Conservation (phyloP, 2,329 filamentous ascomycete species). For the Phyllosticta ampelicida region DNA sequence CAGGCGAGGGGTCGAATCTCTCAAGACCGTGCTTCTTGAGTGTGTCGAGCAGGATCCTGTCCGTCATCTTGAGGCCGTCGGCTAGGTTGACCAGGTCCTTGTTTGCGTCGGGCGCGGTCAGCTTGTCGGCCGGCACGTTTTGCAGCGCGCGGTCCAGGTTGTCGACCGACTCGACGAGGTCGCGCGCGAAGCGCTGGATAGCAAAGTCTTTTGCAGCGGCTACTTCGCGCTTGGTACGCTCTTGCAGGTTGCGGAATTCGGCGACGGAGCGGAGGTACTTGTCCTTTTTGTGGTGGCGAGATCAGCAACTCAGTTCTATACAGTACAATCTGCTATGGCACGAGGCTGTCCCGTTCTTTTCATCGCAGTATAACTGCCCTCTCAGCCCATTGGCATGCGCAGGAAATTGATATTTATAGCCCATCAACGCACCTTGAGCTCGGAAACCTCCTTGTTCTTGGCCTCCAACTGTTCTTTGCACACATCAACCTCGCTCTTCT, state of each 20-base stretch:
- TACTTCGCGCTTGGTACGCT: slow-evolving; percentile 84
- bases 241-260: slow-evolving; percentile 96
- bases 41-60: slow-evolving; percentile 74
- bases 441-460: slow-evolving; percentile 61
- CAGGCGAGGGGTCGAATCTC: slow-evolving; percentile 63
- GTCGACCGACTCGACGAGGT: slow-evolving; percentile 90
- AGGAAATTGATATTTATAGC: not conserved
- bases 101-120: slow-evolving; percentile 43
- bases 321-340: not conserved
- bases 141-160: slow-evolving; percentile 89
- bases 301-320: not conserved
- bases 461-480: slow-evolving; percentile 58
- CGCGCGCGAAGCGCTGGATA: slow-evolving; percentile 86
- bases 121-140: slow-evolving; percentile 66
- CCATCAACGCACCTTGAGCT: slow-evolving; percentile 61
- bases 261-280: slow-evolving; percentile 88
- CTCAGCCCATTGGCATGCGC: not conserved
- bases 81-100: slow-evolving; percentile 72
- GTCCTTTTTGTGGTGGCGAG: slow-evolving; percentile 48
- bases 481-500: slow-evolving; percentile 28
- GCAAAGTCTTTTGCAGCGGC: slow-evolving; percentile 83
- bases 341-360: not conserved
- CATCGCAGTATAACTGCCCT: not conserved
- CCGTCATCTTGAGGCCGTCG: slow-evolving; percentile 91
- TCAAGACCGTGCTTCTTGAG: slow-evolving; percentile 91